These are phyloP conservation scores for Vachellia collinsii DNA, from an alignment of 306 rosid genomes.

Conservation along the genomic window DNA sequence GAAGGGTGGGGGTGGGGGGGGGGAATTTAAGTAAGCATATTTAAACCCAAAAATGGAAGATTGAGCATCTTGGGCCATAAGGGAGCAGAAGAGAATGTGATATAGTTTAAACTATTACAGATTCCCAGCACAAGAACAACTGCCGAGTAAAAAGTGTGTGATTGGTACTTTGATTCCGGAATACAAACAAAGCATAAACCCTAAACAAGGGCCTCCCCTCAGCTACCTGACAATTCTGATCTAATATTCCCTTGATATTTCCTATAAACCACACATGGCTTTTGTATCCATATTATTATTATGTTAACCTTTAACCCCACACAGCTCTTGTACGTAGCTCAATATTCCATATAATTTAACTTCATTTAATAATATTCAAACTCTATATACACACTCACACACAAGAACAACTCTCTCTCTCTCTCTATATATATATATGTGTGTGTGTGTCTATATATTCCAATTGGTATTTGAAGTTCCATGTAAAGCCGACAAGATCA, in stretches of 20 bases:
- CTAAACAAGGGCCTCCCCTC: slow-evolving; percentile 33
- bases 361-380: neutral
- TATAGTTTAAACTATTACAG: slow-evolving; percentile 12
- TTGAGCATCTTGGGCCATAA: neutral
- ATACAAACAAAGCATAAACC: slow-evolving; percentile 37
- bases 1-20: no score
- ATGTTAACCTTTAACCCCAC: slow-evolving; percentile 34
- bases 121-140: slow-evolving; percentile 36
- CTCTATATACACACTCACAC: neutral
- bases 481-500: slow-evolving; percentile 54
- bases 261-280: slow-evolving; percentile 36
- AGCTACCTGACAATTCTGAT: slow-evolving; percentile 19
- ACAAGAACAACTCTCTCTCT: no score
- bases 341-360: slow-evolving; percentile 21
- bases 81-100: slow-evolving; percentile 30
- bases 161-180: slow-evolving; percentile 16
- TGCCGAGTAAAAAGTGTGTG: neutral
- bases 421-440: no score
- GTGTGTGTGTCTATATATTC: neutral
- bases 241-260: slow-evolving; percentile 41
- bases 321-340: slow-evolving; percentile 27
- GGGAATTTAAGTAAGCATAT: neutral
- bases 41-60: slow-evolving; percentile 12
- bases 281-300: slow-evolving; percentile 16
- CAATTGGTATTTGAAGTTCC: slow-evolving; percentile 43